These are phyloP conservation scores for Wickerhamiella allomyrinae DNA, from an alignment of 805 yeast species.

Conservation along the genomic window DNA sequence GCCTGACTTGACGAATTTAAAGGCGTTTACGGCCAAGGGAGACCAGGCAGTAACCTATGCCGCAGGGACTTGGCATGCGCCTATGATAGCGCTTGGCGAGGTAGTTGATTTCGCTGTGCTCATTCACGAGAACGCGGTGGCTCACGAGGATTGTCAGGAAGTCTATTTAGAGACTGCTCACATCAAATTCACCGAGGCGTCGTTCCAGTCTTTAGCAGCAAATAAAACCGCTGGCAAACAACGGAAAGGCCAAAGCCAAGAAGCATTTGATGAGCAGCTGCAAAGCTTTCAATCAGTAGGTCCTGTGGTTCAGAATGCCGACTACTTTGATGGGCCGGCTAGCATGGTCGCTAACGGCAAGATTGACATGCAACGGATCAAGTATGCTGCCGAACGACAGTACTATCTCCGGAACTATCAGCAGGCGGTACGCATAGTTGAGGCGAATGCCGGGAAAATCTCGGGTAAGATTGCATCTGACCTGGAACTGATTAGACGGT, in stretches of 20 bases:
- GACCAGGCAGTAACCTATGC: conserved; percentile 87
- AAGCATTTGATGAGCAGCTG: conserved; percentile 42
- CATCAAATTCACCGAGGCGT: conserved; percentile 11
- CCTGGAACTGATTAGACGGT: conserved; percentile 15
- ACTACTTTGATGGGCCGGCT: conserved; percentile 3
- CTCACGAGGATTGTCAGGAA: conserved; percentile 73
- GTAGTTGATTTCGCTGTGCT: conserved; percentile 75
- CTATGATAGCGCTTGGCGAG: conserved; percentile 72
- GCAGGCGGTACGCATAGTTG: conserved; percentile 36
- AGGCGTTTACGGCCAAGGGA: conserved; percentile 64
- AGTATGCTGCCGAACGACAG: conserved; percentile 48
- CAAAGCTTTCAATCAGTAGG: conserved; percentile 39
- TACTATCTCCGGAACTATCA: conserved; percentile 42
- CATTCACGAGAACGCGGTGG: conserved; percentile 68
- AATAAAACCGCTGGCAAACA: conserved; percentile 20
- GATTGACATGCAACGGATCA: conserved; percentile 39
- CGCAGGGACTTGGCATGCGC: conserved; percentile 83
- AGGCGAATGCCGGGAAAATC: conserved; percentile 19
- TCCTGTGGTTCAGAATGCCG: conserved; percentile 28
- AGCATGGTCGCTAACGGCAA: conserved; percentile 25
- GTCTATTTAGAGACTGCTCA: conserved; percentile 42
- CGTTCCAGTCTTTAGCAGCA: neutral
- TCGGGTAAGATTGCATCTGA: conserved; percentile 34
- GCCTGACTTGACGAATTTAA: conserved; percentile 45
- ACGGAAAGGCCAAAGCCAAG: conserved; percentile 61